Conservation (phyloP, 768 basidiomycete genomes). For the Termitomyces sp. region DNA sequence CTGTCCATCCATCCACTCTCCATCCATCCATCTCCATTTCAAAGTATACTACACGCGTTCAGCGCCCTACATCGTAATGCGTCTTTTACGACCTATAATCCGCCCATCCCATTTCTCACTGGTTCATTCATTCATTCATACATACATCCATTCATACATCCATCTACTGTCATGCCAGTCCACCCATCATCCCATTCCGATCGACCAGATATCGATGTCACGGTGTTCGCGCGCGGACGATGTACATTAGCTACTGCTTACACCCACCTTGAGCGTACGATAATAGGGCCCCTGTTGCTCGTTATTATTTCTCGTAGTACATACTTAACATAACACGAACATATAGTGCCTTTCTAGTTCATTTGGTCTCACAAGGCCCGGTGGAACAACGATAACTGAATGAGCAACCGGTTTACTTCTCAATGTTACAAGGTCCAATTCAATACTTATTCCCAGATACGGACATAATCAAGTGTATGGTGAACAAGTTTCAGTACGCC, state of each 20-base stretch:
- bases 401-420: too few species aligned
- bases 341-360: too few species aligned
- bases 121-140: not conserved
- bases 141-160: not conserved
- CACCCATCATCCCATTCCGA: not conserved
- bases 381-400: too few species aligned
- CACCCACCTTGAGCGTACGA: not conserved
- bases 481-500: too few species aligned
- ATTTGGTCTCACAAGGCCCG: too few species aligned
- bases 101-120: not conserved
- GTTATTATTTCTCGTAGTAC: constrained; percentile 5
- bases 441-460: too few species aligned
- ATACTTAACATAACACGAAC: constrained; percentile 7
- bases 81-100: not conserved
- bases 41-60: not conserved
- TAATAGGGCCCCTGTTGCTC: not conserved
- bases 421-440: too few species aligned
- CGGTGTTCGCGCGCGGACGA: constrained; percentile 13
- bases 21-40: not conserved
- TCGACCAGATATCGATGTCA: constrained; percentile 5
- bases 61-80: not conserved
- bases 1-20: not conserved
- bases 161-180: not conserved
- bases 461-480: too few species aligned
- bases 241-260: constrained; percentile 13